A percentile compares a stretch with the other conserved stretches of the same genome.
These are phyloP conservation scores for Camellia granthamiana DNA, from an alignment of 148 eudicot species.

Conservation along the genomic window DNA sequence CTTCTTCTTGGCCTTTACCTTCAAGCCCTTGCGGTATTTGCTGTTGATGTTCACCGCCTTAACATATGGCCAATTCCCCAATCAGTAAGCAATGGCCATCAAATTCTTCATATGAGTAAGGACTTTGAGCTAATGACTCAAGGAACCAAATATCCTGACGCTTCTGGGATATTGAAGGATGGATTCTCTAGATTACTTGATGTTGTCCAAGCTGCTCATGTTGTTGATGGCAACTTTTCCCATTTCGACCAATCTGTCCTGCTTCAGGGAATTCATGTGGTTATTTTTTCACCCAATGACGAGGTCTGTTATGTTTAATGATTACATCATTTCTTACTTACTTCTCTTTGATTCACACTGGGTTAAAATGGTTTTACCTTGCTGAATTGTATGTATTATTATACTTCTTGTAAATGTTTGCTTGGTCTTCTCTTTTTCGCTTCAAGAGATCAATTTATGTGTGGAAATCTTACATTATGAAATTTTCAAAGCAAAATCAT, in stretches of 20 bases:
- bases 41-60: conserved; percentile 35
- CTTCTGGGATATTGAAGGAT: conserved; percentile 55
- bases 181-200: conserved; percentile 52
- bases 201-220: conserved; percentile 49
- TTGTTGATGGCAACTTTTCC: conserved; percentile 45
- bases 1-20: conserved; percentile 26
- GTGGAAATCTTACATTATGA: background rate
- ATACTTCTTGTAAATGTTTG: background rate
- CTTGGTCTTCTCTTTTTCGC: background rate
- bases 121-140: conserved; percentile 54
- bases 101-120: conserved; percentile 36
- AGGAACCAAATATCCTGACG: conserved; percentile 64
- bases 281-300: conserved; percentile 54
- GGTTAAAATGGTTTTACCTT: background rate
- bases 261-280: conserved; percentile 65
- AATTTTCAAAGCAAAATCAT: background rate
- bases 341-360: background rate
- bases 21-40: conserved; percentile 30
- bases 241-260: conserved; percentile 33
- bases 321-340: background rate
- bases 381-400: background rate
- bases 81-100: conserved; percentile 44
- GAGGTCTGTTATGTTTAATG: conserved; percentile 43
- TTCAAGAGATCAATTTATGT: background rate
- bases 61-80: conserved; percentile 94